Base-by-base conservation (phyloP, 2,329 filamentous ascomycete species). In the Scedosporium aurantiacum region DNA sequence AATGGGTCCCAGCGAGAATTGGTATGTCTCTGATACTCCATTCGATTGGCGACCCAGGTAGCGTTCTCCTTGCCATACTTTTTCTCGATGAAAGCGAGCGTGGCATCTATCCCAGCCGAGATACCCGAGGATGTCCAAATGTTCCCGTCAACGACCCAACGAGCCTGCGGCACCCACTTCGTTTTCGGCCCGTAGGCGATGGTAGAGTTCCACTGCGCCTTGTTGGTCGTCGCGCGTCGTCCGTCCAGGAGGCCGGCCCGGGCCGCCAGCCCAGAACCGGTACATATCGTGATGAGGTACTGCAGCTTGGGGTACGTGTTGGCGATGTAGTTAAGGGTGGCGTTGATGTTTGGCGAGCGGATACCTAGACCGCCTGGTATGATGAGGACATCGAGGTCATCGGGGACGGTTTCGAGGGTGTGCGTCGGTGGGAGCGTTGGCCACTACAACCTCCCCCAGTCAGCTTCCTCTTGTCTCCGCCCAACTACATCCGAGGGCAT, bases 91-190 rank as follows among this genome's bases (percentile, higher is more conserved):
- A 37, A 37, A 37, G 32, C 32, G 10, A 37, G 32, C 2, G 32
- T 37, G 10, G 14, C 32, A 37, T 37, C 32, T 37, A 37, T 37
- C 1, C 32, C 32, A 2, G 32, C 32, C 32, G 32, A 37, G 14
- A 75, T 72, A 58, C 87, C 86, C 0, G 83, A 85, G 2, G 82
- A 82, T 3, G 82, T 83, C 85, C 86, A 89, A 6, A 88, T 73
- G 62, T 87, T 85, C 3, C 82, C 85, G 70, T 89, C 85, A 0
- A 77, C 73, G 0, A 87, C 81, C 82, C 84, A 89, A 45, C 87
- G 76, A 21, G 86, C 86, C 28, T 78, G 76, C 0, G 76, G 71
- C 27, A 85, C 76, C 86, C 86, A 90, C 0, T 81, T 70, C 0
- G 86, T 82, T 0, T 76, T 72, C 0, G 78, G 75, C 0, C 81